Percentiles rank a stretch among this genome's conserved stretches.
phyloP scores from a whole-genome alignment of 805 yeast species.

The Nakazawaea siamensis region DNA sequence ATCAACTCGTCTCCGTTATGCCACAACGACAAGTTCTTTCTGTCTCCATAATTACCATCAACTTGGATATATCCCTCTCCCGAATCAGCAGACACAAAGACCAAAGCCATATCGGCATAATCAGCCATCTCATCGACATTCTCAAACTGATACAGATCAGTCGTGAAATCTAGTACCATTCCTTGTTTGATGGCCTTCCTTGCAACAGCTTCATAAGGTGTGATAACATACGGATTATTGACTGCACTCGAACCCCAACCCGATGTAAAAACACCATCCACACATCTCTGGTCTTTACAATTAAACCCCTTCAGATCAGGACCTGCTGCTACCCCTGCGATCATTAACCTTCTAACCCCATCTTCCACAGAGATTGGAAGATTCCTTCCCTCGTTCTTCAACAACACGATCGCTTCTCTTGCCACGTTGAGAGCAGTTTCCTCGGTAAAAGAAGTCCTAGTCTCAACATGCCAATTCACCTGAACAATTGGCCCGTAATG shows the following conservation, averaged over 20 bases:
- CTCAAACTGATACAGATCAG: constrained; percentile 37
- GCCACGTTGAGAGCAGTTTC: constrained; percentile 44
- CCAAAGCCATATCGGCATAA: constrained; percentile 42
- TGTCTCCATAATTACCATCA: constrained; percentile 52
- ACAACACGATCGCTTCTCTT: constrained; percentile 44
- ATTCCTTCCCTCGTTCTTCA: constrained; percentile 41
- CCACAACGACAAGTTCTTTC: constrained; percentile 50
- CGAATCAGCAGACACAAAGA: constrained; percentile 44
- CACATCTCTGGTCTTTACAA: constrained; percentile 45
- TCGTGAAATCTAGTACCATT: constrained; percentile 35
- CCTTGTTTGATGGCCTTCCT: constrained; percentile 35
- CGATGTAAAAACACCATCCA: constrained; percentile 43
- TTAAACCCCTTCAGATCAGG: constrained; percentile 43
- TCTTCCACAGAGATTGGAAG: constrained; percentile 41
- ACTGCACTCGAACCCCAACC: constrained; percentile 65
- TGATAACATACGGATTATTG: constrained; percentile 42
- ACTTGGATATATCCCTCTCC: constrained; percentile 54
- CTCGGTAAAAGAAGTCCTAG: constrained; percentile 36
- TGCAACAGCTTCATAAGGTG: constrained; percentile 49
- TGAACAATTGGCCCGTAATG: constrained; percentile 47
- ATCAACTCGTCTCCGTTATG: constrained; percentile 51
- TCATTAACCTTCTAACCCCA: constrained; percentile 31
- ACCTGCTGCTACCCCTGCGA: constrained; percentile 49
- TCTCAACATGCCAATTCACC: constrained; percentile 47
- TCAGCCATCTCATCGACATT: constrained; percentile 36